phyloP scores from a whole-genome alignment of 306 rosid species.

The Rosa chinensis region DNA sequence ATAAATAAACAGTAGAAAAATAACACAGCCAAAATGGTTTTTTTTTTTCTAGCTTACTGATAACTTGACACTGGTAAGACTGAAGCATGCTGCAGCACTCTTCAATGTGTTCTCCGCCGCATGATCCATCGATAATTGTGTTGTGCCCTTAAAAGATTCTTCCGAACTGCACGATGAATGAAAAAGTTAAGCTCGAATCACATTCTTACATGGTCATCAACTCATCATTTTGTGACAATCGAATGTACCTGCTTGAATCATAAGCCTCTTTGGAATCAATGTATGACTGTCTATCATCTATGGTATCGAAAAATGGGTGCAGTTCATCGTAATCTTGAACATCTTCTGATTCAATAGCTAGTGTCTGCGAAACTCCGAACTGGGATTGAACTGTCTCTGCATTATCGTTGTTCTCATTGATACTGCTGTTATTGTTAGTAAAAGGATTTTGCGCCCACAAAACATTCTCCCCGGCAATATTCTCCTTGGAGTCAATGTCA shows the following conservation, averaged over 20 bases:
- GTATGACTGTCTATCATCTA: conserved; percentile 69
- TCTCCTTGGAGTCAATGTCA: conserved; percentile 46
- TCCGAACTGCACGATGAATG: conserved; percentile 50
- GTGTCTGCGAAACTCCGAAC: conserved; percentile 36
- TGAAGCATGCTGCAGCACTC: conserved; percentile 74
- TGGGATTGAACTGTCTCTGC: conserved; percentile 40
- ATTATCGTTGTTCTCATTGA: conserved; percentile 20
- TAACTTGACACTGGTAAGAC: conserved; percentile 70
- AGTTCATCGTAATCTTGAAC: conserved; percentile 64
- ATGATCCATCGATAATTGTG: conserved; percentile 48
- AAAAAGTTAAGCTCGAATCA: background rate
- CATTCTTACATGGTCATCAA: background rate
- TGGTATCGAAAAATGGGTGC: conserved; percentile 58
- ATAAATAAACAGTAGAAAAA: background rate
- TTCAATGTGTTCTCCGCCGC: conserved; percentile 61
- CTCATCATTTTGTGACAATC: background rate
- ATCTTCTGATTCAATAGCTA: conserved; percentile 40
- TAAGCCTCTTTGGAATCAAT: conserved; percentile 70
- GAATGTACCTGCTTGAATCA: conserved; percentile 65
- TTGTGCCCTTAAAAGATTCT: conserved; percentile 60
- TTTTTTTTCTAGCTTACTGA: conserved; percentile 21
- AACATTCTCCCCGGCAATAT: conserved; percentile 17
- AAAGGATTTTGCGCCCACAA: conserved; percentile 48
- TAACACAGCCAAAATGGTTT: background rate
- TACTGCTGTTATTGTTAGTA: conserved; percentile 17